Evolutionary conservation across 148 eudicot genomes (phyloP), one percentile per base, ranked within the genome.

Genomic region (Tetragonia tetragonoides): DNA sequence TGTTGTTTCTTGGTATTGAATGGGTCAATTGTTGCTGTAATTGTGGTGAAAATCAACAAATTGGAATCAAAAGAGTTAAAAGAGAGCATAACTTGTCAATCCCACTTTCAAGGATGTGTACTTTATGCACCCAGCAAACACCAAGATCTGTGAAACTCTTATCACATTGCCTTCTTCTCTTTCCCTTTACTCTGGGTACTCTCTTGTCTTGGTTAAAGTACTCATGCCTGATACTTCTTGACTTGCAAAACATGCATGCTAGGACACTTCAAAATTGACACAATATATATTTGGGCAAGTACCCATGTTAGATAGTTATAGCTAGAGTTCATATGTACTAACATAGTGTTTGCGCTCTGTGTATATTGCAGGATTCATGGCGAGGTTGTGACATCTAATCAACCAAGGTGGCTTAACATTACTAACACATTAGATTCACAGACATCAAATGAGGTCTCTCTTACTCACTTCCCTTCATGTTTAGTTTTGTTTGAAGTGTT

Each of bases 21-120:
- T 91, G 89, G 89, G 62, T 82, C 28, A 89, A 86, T 28, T 92
- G 99, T 46, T 92, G 94, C 77, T 95, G 99, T 69, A 82, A 81
- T 80, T 90, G 90, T 74, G 88, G 89, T 59, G 80, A 59, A 73
- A 87, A 69, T 76, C 75, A 65, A 85, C 79, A 84, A 69, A 37
- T 18, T 76, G 72, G 75, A 14, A 74, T 15, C 39, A 83, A 79
- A 60, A 76, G 63, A 70, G 67, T 62, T 12, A 83, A 76, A 49
- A 57, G 70, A 59, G 59, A 76, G 79, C 67, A 70, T 34, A 18
- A 40, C 46, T 16, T 60, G 20, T 39, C 77, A 62, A 68, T 59
- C 20, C 63, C 70, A 46, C 75, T 75, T 38, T 95, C 78, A 89
- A 75, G 81, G 99, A 95, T 86, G 60, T 68, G 5, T 70, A 49